Evolutionary conservation across 2,329 filamentous ascomycete species (phyloP).

Genomic region (Fusarium brachygibbosum): DNA sequence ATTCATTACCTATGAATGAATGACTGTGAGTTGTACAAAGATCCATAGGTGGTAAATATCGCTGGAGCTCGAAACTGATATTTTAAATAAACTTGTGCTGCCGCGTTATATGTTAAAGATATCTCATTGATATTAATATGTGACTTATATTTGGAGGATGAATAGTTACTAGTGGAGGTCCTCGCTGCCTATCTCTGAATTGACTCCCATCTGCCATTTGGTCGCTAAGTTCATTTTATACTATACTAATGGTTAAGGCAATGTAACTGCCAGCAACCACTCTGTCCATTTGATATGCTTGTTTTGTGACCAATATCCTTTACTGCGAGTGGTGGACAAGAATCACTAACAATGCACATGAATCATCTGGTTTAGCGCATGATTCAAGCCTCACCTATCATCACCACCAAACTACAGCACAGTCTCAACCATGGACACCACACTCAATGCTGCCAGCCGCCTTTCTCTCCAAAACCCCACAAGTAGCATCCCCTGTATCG

Average conservation of each 20-base stretch:
- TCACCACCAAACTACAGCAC: not conserved
- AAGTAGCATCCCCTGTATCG: constrained; percentile 71
- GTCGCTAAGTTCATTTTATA: not conserved
- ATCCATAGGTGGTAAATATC: not conserved
- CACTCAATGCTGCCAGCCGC: constrained; percentile 29
- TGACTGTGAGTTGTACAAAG: no score
- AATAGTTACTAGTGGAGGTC: not conserved
- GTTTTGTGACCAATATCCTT: not conserved
- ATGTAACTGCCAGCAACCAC: not conserved
- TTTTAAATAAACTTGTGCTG: not conserved
- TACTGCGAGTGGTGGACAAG: not conserved
- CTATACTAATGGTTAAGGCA: not conserved
- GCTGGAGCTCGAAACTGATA: not conserved
- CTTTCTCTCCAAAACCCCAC: constrained; percentile 45
- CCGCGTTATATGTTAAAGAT: not conserved
- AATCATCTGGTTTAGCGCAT: constrained; percentile 1
- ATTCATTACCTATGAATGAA: no score
- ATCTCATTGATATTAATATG: not conserved
- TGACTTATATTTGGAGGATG: not conserved
- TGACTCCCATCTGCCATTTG: not conserved
- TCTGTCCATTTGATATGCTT: not conserved
- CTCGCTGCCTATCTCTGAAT: not conserved
- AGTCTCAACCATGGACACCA: constrained; percentile 7
- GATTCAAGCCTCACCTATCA: not conserved
- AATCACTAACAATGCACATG: not conserved